Evolutionary conservation across 495 filamentous ascomycete species (phyloP), one percentile per base, ranked within the genome.

Genomic region (Terfezia boudieri): DNA sequence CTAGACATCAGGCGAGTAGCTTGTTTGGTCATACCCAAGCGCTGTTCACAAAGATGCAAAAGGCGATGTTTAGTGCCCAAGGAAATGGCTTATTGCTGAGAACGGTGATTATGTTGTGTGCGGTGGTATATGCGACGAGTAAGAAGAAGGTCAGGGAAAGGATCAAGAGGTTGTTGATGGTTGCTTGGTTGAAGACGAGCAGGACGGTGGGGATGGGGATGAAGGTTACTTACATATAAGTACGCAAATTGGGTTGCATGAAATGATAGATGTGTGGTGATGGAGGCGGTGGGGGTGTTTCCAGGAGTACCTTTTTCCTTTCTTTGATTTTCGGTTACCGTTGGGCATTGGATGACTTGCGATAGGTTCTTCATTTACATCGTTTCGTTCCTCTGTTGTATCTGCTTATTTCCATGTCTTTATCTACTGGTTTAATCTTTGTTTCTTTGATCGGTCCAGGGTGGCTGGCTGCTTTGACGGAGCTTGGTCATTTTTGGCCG

Each of bases 131-230:
- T 61, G 76, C 89, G 58, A 72, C 94, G 53, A 80, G 82, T 65
- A 73, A 82, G 59, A 76, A 76, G 60, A 78, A 80, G 60, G 70
- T 94, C 9, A 76, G 86, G 37, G 82, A 94, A 54, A 76, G 82
- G 55, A 64, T 95, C 32, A 71, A 76, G 56, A 73, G 77, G 56
- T 71, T 84, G 36, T 64, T 87, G 46, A 76, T 75, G 52, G 66
- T 73, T 35, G 77, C 78, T 22, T 95, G 87, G 90, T 75, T 78
- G 36, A 96, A 94, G 68, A 70, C 95, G 8, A 79, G 73, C 58
- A 73, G 77, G 37, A 98, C 90, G 0, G 80, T 89, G 14, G 88
- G 89, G 0, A 95, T 96, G 89, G 90, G 92, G 0, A 84, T 94
- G 52, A 96, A 95, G 70, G 87, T 98, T 61, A 92, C 81, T 68